Conservation (phyloP, 1,284 basidiomycete genomes). For the Puccinia horiana region DNA sequence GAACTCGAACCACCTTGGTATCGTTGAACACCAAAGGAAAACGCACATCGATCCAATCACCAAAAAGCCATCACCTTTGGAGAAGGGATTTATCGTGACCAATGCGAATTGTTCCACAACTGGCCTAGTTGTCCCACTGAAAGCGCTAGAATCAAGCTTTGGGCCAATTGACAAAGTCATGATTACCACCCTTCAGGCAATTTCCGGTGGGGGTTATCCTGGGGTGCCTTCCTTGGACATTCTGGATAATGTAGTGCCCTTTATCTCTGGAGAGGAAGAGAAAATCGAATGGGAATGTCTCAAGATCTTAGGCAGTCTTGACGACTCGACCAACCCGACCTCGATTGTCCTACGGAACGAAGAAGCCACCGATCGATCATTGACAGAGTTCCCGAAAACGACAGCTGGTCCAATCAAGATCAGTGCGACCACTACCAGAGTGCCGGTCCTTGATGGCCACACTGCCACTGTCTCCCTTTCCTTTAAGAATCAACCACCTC, state of each 20-base stretch:
- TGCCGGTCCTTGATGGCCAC: conserved; percentile 90
- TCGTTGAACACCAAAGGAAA: conserved; percentile 77
- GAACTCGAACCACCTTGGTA: conserved; percentile 81
- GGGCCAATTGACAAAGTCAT: conserved; percentile 87
- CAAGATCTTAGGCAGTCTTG: conserved; percentile 88
- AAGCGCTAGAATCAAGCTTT: conserved; percentile 86
- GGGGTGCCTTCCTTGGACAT: conserved; percentile 89
- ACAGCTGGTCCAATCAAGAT: conserved; percentile 80
- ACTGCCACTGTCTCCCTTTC: conserved; percentile 82
- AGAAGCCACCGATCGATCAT: conserved; percentile 48
- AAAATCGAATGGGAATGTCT: conserved; percentile 98
- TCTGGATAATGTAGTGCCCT: conserved; percentile 92
- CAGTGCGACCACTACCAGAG: conserved; percentile 87
- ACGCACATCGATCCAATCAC: conserved; percentile 62
- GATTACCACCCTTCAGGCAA: conserved; percentile 95
- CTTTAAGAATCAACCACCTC: conserved; percentile 77
- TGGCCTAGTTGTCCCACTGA: conserved; percentile 85
- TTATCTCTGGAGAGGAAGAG: conserved; percentile 81
- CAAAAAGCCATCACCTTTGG: conserved; percentile 66
- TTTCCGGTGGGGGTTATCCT: conserved; percentile 95
- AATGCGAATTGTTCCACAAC: conserved; percentile 99
- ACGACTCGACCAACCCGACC: conserved; percentile 55
- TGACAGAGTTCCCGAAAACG: conserved; percentile 72
- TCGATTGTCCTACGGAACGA: conserved; percentile 57
- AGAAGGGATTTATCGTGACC: conserved; percentile 91